Evolutionary conservation across 805 yeast genomes (phyloP).

Genomic region (Yarrowia divulgata): DNA sequence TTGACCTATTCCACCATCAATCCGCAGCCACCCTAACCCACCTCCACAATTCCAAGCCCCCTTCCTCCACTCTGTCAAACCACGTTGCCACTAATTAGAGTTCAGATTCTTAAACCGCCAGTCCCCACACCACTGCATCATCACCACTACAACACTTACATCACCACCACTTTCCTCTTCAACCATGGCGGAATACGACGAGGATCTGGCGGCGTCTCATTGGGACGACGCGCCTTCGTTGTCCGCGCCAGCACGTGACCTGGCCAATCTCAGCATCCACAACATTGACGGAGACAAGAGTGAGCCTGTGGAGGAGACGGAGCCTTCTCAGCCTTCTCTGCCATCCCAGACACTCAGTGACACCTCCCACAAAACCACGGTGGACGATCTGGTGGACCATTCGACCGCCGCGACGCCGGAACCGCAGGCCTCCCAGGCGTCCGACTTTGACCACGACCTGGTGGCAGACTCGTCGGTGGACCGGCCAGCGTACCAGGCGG

Average conservation of each 20-base stretch:
- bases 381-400: conserved; percentile 25
- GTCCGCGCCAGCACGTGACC: conserved; percentile 30
- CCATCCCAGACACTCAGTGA: too few species aligned
- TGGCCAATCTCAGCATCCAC: conserved; percentile 20
- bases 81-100: too few species aligned
- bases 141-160: background rate
- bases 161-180: background rate
- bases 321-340: too few species aligned
- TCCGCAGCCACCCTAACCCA: too few species aligned
- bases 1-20: too few species aligned
- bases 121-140: background rate
- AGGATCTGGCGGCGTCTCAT: conserved; percentile 40
- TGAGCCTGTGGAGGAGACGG: background rate
- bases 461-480: conserved; percentile 5
- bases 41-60: too few species aligned
- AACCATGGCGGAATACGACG: conserved; percentile 36
- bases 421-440: background rate
- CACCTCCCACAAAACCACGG: conserved; percentile 33
- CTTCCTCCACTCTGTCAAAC: too few species aligned
- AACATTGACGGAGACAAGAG: conserved; percentile 28
- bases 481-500: conserved; percentile 31
- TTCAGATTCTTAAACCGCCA: too few species aligned
- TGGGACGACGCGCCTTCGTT: conserved; percentile 42
- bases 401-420: conserved; percentile 1
- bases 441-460: conserved; percentile 19